Evolutionary conservation across 1,139 yeast genomes (phyloP), one percentile per base, ranked within the genome.

Genomic region (Diutina sp.): DNA sequence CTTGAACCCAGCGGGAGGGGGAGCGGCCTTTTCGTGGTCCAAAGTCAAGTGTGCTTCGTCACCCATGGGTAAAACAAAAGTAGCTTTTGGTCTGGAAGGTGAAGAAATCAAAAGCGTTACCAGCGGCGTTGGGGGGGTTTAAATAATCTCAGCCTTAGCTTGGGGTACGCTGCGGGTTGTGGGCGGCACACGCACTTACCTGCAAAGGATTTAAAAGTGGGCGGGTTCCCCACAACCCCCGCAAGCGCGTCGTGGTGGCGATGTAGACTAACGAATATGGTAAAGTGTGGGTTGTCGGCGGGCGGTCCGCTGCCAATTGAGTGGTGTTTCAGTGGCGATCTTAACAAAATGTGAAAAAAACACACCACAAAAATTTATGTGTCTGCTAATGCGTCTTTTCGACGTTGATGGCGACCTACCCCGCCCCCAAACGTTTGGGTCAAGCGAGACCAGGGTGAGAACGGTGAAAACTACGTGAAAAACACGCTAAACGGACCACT

Each of bases 1-100:
- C 57, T 69, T 66, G 69, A 83, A 84, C 38, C 85, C 87, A 57
- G 68, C 63, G 21, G 89, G 88, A 16, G 86, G 87, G 29, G 67
- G 69, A 55, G 72, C 67, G 58, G 68, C 67, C 59, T 68, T 69
- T 61, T 75, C 79, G 66, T 75, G 79, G 64, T 75, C 79, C 62
- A 75, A 69, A 28, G 73, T 65, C 58, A 74, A 66, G 60, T 72
- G 74, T 57, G 65, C 68, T 30, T 50, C 53, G 29, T 47, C 51
- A 47, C 51, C 51, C 51, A 47, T 47, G 16, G 51, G 16, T 47
- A 29, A 35, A n/a, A 35, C 25, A 21, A 11, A 35, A 35, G 14
- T 9, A n/a, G 12, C 41, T 35, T 35, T 35, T n/a, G 41, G 41
- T n/a, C n/a, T 45, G 28, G 28, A 45, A 45, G 21, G 21, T 45